Evolutionary conservation across 805 yeast species (phyloP).

Genomic region (Spencermartinsiella europaea): DNA sequence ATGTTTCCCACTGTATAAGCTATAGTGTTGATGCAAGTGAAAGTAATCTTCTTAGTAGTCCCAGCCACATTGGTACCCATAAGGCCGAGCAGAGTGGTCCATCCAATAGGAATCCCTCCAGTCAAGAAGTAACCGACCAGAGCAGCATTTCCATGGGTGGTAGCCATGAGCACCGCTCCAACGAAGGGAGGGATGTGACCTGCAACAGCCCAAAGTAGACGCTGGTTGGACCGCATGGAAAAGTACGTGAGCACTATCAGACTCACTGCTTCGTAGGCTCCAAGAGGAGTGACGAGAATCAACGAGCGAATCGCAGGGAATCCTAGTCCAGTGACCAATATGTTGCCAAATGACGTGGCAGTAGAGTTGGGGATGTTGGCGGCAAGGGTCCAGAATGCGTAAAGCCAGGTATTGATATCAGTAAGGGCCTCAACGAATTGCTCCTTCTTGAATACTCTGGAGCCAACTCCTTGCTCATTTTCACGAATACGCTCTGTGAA

Average conservation of each 20-base stretch:
- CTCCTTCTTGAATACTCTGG: slow-evolving; percentile 44
- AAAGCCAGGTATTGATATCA: slow-evolving; percentile 47
- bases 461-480: slow-evolving; percentile 54
- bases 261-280: slow-evolving; percentile 45
- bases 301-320: slow-evolving; percentile 29
- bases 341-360: slow-evolving; percentile 31
- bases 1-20: slow-evolving; percentile 66
- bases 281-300: slow-evolving; percentile 40
- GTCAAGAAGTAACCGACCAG: slow-evolving; percentile 40
- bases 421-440: slow-evolving; percentile 47
- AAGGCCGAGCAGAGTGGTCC: slow-evolving; percentile 38
- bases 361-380: slow-evolving; percentile 44
- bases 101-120: slow-evolving; percentile 26
- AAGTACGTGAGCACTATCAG: slow-evolving; percentile 28
- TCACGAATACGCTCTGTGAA: slow-evolving; percentile 47
- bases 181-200: slow-evolving; percentile 44
- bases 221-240: slow-evolving; percentile 10
- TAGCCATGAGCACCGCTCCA: slow-evolving; percentile 42
- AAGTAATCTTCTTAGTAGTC: slow-evolving; percentile 59
- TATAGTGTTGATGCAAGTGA: slow-evolving; percentile 53
- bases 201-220: slow-evolving; percentile 38
- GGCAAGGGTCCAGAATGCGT: slow-evolving; percentile 36
- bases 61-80: slow-evolving; percentile 57
- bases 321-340: slow-evolving; percentile 36
- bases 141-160: slow-evolving; percentile 33